Percentiles rank a stretch among this genome's conserved stretches.
phyloP scores from a whole-genome alignment of 2,329 filamentous ascomycete species.

The Fusarium camptoceras region DNA sequence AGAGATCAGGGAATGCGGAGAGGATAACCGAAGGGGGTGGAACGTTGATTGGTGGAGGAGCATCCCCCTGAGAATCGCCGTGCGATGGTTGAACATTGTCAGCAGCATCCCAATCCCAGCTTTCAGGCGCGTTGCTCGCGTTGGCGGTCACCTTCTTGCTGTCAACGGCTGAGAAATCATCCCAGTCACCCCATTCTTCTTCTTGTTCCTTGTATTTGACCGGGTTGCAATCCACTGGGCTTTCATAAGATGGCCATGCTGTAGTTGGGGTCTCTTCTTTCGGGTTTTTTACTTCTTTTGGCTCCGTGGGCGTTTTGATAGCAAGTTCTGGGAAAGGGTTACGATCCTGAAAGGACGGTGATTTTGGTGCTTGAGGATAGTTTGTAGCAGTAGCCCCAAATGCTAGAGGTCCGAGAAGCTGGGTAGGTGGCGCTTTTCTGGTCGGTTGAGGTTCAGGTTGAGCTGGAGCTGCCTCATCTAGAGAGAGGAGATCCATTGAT shows the following conservation, averaged over 20 bases:
- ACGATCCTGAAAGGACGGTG: conserved; percentile 64
- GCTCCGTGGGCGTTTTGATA: conserved; percentile 57
- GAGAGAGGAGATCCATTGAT: conserved; percentile 57
- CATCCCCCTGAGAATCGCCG: conserved; percentile 43
- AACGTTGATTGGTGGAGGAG: conserved; percentile 81
- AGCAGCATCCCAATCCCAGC: conserved; percentile 65
- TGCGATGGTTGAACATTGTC: conserved; percentile 48
- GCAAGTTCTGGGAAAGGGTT: conserved; percentile 65
- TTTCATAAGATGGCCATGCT: conserved; percentile 59
- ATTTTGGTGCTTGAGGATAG: conserved; percentile 62
- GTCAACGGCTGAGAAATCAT: conserved; percentile 54
- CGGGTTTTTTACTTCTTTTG: conserved; percentile 50
- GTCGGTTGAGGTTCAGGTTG: conserved; percentile 10
- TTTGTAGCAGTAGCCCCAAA: conserved; percentile 45
- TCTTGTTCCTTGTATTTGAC: conserved; percentile 46
- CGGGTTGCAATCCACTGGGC: conserved; percentile 17
- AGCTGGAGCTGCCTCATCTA: conserved; percentile 50
- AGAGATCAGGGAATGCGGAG: conserved; percentile 77
- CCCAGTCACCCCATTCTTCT: conserved; percentile 65
- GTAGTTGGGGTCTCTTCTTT: conserved; percentile 57
- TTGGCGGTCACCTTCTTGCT: conserved; percentile 33
- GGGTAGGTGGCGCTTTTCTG: conserved; percentile 45
- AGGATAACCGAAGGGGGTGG: conserved; percentile 89
- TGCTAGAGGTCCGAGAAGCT: conserved; percentile 49
- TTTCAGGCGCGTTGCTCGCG: conserved; percentile 40